These are phyloP conservation scores for Yamadazyma mexicana DNA, from an alignment of 1,139 yeast genomes.

Conservation along the genomic window DNA sequence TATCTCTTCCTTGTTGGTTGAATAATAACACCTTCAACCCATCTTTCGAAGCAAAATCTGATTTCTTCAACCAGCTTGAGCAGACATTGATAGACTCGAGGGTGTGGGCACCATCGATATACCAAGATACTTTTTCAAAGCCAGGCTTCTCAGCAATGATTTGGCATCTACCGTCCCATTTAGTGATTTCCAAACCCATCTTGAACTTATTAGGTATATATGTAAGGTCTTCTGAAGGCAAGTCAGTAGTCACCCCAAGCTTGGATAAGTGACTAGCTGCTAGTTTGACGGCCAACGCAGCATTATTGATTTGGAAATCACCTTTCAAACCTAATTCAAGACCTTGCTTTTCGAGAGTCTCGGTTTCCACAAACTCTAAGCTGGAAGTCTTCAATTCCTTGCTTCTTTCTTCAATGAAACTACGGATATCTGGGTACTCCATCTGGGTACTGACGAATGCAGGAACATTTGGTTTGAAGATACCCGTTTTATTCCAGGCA, in stretches of 20 bases:
- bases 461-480: constrained; percentile 66
- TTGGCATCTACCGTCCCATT: constrained; percentile 97
- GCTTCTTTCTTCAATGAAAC: constrained; percentile 63
- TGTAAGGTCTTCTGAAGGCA: constrained; percentile 28
- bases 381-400: constrained; percentile 53
- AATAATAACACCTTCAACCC: constrained; percentile 59
- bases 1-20: constrained; percentile 89
- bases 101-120: constrained; percentile 95
- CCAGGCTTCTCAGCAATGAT: constrained; percentile 45
- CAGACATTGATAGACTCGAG: constrained; percentile 81
- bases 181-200: constrained; percentile 65
- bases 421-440: constrained; percentile 50
- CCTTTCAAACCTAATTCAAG: constrained; percentile 80
- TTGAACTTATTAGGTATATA: constrained; percentile 56
- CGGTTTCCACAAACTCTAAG: constrained; percentile 50
- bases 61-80: constrained; percentile 66
- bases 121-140: constrained; percentile 63
- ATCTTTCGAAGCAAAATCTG: constrained; percentile 19
- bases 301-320: constrained; percentile 80
- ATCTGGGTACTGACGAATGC: constrained; percentile 68
- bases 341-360: constrained; percentile 19
- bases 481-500: constrained; percentile 97
- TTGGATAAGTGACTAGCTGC: constrained; percentile 61
- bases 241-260: constrained; percentile 35
- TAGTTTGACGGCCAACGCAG: constrained; percentile 82